These are phyloP conservation scores for Plasmodium blacklocki DNA, from an alignment of 169 alveolate species.

Conservation along the genomic window DNA sequence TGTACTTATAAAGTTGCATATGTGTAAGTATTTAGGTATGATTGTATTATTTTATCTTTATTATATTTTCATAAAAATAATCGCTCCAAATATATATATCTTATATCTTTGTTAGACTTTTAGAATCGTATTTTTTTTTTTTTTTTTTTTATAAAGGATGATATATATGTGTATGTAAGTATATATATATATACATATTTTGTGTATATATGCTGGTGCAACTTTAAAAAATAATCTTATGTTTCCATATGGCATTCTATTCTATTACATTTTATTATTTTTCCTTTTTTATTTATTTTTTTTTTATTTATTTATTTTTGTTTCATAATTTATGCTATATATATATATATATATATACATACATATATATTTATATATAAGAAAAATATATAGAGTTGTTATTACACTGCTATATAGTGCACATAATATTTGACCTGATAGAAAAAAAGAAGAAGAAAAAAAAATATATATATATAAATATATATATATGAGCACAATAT, in stretches of 20 bases:
- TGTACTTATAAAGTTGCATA: conserved; percentile 9
- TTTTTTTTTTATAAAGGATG: conserved; percentile 1
- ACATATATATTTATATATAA: too few relatives aligned
- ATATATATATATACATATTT: too few relatives aligned
- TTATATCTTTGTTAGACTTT: not conserved
- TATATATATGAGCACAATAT: conserved; percentile 8
- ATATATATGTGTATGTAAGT: not conserved
- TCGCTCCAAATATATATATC: conserved; percentile 18
- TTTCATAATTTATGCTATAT: conserved; percentile 13
- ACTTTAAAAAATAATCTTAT: conserved; percentile 11
- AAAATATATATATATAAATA: too few relatives aligned
- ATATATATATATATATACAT: too few relatives aligned
- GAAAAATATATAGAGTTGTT: conserved; percentile 6
- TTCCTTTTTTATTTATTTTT: not conserved
- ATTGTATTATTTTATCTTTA: not conserved
- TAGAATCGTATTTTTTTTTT: conserved; percentile 24
- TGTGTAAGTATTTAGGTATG: conserved; percentile 1
- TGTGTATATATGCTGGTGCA: conserved; percentile 16
- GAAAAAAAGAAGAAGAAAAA: too few relatives aligned
- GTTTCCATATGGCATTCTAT: conserved; percentile 12
- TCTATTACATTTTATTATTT: conserved; percentile 12
- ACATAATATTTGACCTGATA: conserved; percentile 1
- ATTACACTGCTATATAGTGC: conserved; percentile 75
- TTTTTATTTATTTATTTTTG: conserved; percentile 3
- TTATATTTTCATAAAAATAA: not conserved